Conservation (phyloP, 345 rosid genomes). For the Heritiera fomes region DNA sequence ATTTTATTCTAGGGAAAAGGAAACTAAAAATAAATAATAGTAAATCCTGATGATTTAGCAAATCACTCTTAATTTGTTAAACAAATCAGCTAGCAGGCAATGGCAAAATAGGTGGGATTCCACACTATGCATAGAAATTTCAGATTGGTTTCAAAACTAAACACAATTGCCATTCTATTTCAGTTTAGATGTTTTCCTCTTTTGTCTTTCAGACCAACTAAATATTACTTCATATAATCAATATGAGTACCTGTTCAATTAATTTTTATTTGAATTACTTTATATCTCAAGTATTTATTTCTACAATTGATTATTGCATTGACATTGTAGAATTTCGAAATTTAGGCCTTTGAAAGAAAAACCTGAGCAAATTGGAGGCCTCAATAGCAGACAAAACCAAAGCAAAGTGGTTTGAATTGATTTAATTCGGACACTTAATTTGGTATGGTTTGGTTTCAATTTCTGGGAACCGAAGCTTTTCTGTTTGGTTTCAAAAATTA, state of each 20-base stretch:
- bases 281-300: neutral
- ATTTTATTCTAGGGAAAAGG: too few relatives aligned
- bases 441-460: neutral
- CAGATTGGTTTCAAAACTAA: neutral
- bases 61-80: too few relatives aligned
- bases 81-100: too few relatives aligned
- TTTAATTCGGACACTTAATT: neutral
- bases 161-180: neutral
- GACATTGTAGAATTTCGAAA: neutral
- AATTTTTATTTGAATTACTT: neutral
- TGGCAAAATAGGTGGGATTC: too few relatives aligned
- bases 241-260: neutral
- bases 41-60: too few relatives aligned
- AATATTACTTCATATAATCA: neutral
- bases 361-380: neutral
- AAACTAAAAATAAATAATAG: too few relatives aligned
- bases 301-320: neutral
- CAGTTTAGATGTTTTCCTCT: neutral
- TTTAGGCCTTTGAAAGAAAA: neutral
- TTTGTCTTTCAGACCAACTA: neutral
- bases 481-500: neutral
- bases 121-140: neutral
- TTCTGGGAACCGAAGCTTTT: neutral
- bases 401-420: neutral
- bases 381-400: neutral